phyloP scores from a whole-genome alignment of 2,329 filamentous ascomycete genomes.

The Pseudohalonectria lignicola region DNA sequence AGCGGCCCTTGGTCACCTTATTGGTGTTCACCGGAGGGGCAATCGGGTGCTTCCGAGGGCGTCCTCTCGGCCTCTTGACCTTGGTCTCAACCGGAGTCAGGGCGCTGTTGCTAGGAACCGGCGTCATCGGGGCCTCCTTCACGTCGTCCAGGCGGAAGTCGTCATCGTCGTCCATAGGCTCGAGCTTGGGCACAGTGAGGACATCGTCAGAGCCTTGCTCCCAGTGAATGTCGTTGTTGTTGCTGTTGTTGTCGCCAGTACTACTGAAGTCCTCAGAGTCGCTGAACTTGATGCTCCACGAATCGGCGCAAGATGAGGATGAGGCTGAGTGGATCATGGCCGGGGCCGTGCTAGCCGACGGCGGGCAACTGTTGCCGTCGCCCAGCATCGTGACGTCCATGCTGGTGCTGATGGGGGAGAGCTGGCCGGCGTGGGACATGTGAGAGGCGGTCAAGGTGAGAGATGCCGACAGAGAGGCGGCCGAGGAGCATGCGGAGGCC shows the following conservation, averaged over 20 bases:
- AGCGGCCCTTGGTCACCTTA: constrained; percentile 68
- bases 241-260: constrained; percentile 21
- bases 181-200: constrained; percentile 40
- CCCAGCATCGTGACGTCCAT: constrained; percentile 24
- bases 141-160: constrained; percentile 42
- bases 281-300: constrained; percentile 30
- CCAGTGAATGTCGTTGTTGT: constrained; percentile 32
- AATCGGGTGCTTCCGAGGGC: constrained; percentile 72
- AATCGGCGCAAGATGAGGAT: constrained; percentile 34
- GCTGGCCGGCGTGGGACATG: constrained; percentile 29
- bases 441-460: constrained; percentile 15
- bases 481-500: constrained; percentile 14
- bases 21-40: constrained; percentile 40
- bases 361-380: constrained; percentile 11
- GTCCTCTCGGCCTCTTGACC: constrained; percentile 59
- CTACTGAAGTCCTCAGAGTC: constrained; percentile 13
- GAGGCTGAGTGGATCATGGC: constrained; percentile 33
- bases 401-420: constrained; percentile 42
- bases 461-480: constrained; percentile 18
- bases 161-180: constrained; percentile 44
- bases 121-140: constrained; percentile 28
- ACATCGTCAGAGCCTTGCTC: constrained; percentile 34
- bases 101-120: constrained; percentile 12
- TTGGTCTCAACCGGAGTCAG: constrained; percentile 22
- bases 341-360: constrained; percentile 21